Evolutionary conservation across 1,284 basidiomycete species (phyloP).

Genomic region (Cutaneotrichosporon cutaneum): DNA sequence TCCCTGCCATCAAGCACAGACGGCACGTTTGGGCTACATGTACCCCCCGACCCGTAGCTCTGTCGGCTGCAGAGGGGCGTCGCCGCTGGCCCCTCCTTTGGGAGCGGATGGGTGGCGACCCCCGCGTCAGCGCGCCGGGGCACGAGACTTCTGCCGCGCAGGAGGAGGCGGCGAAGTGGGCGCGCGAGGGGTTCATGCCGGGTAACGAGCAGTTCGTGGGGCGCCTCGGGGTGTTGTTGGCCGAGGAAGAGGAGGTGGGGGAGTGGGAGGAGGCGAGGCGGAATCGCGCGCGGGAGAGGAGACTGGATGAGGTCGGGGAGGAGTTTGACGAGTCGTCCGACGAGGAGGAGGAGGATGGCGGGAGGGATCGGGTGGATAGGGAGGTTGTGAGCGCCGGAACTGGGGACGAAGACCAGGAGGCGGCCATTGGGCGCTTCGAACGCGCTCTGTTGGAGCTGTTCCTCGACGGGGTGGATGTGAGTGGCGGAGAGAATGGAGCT

Average conservation of each 20-base stretch:
- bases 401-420: conserved; percentile 34
- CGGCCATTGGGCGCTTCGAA: conserved; percentile 43
- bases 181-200: conserved; percentile 34
- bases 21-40: conserved; percentile 34
- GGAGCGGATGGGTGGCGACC: conserved; percentile 47
- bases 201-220: conserved; percentile 40
- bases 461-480: conserved; percentile 51
- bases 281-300: conserved; percentile 39
- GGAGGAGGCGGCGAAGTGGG: conserved; percentile 38
- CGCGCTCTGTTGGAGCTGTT: conserved; percentile 47
- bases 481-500: conserved; percentile 15
- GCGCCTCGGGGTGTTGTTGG: conserved; percentile 45
- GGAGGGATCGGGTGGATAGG: neutral
- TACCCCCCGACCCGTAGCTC: conserved; percentile 17
- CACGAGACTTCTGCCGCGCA: conserved; percentile 21
- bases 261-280: conserved; percentile 41
- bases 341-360: conserved; percentile 25
- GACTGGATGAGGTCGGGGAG: conserved; percentile 35
- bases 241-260: conserved; percentile 47
- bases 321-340: conserved; percentile 48
- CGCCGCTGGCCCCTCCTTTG: conserved; percentile 49
- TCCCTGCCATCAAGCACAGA: conserved; percentile 42
- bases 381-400: neutral
- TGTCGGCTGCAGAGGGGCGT: conserved; percentile 35
- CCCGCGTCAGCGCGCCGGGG: conserved; percentile 11